These are phyloP conservation scores for Raddia guianensis DNA, from an alignment of 176 grass and related monocot species.

Conservation along the genomic window DNA sequence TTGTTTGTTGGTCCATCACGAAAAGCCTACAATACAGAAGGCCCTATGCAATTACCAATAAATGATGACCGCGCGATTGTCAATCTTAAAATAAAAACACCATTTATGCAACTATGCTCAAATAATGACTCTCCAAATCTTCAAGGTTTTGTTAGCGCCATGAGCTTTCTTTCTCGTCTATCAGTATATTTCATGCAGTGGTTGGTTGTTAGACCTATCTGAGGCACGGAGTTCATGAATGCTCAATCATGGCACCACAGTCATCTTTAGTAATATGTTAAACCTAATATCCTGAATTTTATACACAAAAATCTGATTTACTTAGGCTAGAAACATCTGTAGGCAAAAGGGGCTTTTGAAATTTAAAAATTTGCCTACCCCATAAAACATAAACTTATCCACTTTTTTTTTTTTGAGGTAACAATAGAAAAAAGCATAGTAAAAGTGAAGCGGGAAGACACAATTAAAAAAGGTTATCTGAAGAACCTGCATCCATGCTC, in stretches of 20 bases:
- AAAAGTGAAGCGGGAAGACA: too few species aligned
- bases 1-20: conserved; percentile 98
- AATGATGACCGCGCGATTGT: conserved; percentile 10
- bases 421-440: background rate
- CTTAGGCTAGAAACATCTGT: too few species aligned
- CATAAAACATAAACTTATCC: background rate
- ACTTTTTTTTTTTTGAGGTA: conserved; percentile 1
- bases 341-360: too few species aligned
- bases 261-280: too few species aligned
- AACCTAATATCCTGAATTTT: too few species aligned
- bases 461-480: too few species aligned
- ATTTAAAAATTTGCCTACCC: too few species aligned
- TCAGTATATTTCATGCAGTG: background rate
- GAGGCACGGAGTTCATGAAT: too few species aligned
- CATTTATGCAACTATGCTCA: background rate
- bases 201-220: background rate
- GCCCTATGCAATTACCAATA: conserved; percentile 22
- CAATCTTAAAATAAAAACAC: conserved; percentile 21
- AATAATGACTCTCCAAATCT: background rate
- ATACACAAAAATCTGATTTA: too few species aligned
- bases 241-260: too few species aligned
- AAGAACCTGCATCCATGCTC: conserved; percentile 97
- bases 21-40: conserved; percentile 67
- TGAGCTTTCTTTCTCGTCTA: background rate
- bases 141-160: too few species aligned